Conservation (phyloP, 306 rosid species). For the Acacia acuminata region DNA sequence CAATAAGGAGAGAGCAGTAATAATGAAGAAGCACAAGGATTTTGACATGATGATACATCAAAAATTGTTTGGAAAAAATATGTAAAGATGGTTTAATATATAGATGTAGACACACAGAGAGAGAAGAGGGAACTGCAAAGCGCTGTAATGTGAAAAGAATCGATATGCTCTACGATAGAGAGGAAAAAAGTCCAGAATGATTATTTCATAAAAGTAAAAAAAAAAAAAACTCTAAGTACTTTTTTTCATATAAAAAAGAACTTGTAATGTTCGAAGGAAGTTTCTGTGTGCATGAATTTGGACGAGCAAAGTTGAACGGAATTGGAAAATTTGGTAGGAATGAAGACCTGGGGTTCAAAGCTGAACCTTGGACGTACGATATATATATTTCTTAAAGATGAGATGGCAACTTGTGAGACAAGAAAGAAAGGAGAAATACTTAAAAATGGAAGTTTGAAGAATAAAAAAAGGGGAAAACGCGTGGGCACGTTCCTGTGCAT, state of each 20-base stretch:
- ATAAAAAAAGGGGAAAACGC: conserved; percentile 21
- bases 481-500: conserved; percentile 36
- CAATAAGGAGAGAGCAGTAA: conserved; percentile 21
- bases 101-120: background rate
- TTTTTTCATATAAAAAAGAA: background rate
- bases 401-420: background rate
- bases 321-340: background rate
- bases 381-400: background rate
- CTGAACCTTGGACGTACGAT: too few species aligned
- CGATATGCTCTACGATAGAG: background rate
- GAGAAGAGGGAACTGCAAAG: background rate
- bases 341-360: background rate
- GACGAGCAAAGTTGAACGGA: background rate
- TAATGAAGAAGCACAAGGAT: background rate
- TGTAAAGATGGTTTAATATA: background rate
- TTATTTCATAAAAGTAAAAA: background rate
- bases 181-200: background rate
- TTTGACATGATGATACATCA: conserved; percentile 25
- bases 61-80: background rate
- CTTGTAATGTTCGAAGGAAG: background rate
- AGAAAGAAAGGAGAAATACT: background rate
- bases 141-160: conserved; percentile 35
- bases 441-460: background rate
- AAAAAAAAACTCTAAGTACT: background rate
- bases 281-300: conserved; percentile 25